These are phyloP conservation scores for Apiotrichum gamsii DNA, from an alignment of 1,284 basidiomycete species.

Conservation along the genomic window DNA sequence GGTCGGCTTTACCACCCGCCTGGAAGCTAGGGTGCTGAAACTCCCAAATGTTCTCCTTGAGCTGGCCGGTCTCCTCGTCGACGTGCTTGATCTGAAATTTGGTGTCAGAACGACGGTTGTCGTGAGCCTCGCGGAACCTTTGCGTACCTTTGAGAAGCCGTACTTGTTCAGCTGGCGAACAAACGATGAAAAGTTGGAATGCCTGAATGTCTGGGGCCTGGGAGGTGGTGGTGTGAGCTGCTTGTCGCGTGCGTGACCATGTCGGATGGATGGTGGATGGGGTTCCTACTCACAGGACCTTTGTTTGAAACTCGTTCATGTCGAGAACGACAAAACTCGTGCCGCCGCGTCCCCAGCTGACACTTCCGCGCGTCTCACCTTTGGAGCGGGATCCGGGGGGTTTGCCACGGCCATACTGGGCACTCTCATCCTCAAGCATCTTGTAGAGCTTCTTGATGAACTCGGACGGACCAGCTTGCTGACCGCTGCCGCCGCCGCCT, in stretches of 20 bases:
- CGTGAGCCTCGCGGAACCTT: too few species aligned
- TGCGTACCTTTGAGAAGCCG: slow-evolving; percentile 88
- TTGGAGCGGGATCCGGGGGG: slow-evolving; percentile 23
- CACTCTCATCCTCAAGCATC: slow-evolving; percentile 49
- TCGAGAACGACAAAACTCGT: slow-evolving; percentile 95
- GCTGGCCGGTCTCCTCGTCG: slow-evolving; percentile 36
- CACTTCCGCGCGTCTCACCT: slow-evolving; percentile 32
- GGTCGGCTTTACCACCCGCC: slow-evolving; percentile 70
- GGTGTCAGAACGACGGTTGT: too few species aligned
- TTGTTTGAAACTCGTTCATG: slow-evolving; percentile 96
- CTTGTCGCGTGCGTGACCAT: too few species aligned
- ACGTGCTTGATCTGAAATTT: slow-evolving; percentile 42
- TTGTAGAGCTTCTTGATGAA: slow-evolving; percentile 96
- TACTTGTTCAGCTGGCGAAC: slow-evolving; percentile 97
- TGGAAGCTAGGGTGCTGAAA: slow-evolving; percentile 94
- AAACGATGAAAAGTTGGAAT: slow-evolving; percentile 92
- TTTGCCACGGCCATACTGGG: slow-evolving; percentile 33
- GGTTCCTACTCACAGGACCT: slow-evolving; percentile 59
- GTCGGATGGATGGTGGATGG: too few species aligned
- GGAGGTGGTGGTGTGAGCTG: too few species aligned
- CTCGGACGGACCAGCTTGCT: slow-evolving; percentile 52
- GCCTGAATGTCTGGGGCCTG: slow-evolving; percentile 84
- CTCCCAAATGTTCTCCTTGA: slow-evolving; percentile 63
- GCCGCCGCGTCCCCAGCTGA: slow-evolving; percentile 79
- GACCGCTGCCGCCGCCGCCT: slow-evolving; percentile 1